These are phyloP conservation scores for Pichia sp. DNA, from an alignment of 1,139 yeast genomes.

Conservation along the genomic window DNA sequence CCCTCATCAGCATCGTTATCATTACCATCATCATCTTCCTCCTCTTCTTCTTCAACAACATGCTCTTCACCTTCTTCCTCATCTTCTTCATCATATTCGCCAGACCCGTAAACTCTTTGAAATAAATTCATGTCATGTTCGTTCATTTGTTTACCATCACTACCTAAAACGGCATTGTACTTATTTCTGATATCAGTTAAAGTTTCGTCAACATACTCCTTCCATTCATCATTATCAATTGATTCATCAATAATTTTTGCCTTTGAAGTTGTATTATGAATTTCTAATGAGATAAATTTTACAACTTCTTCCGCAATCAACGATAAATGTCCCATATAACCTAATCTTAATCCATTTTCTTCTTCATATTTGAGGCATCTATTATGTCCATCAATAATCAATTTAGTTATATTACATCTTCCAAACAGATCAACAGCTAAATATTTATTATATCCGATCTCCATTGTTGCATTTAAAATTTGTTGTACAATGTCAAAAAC, in stretches of 20 bases:
- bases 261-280: conserved; percentile 38
- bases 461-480: conserved; percentile 91
- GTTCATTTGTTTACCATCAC: conserved; percentile 45
- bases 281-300: conserved; percentile 72
- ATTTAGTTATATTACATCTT: conserved; percentile 67
- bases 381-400: conserved; percentile 77
- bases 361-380: conserved; percentile 59
- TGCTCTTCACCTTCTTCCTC: conserved; percentile 15
- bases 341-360: conserved; percentile 67
- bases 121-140: conserved; percentile 31
- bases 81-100: conserved; percentile 28
- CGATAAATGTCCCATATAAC: conserved; percentile 96
- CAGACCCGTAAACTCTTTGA: conserved; percentile 37
- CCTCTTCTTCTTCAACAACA: conserved; percentile 14
- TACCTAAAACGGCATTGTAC: conserved; percentile 93
- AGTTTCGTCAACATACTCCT: conserved; percentile 73
- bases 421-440: conserved; percentile 82
- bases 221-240: conserved; percentile 63
- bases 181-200: conserved; percentile 86
- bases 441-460: conserved; percentile 81
- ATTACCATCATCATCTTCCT: conserved; percentile 8
- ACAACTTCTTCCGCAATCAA: conserved; percentile 96
- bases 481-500: conserved; percentile 97
- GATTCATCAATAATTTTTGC: conserved; percentile 56
- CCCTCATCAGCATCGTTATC: conserved; percentile 12